These are phyloP conservation scores for Annulohypoxylon bovei DNA, from an alignment of 495 filamentous ascomycete species.

Conservation along the genomic window DNA sequence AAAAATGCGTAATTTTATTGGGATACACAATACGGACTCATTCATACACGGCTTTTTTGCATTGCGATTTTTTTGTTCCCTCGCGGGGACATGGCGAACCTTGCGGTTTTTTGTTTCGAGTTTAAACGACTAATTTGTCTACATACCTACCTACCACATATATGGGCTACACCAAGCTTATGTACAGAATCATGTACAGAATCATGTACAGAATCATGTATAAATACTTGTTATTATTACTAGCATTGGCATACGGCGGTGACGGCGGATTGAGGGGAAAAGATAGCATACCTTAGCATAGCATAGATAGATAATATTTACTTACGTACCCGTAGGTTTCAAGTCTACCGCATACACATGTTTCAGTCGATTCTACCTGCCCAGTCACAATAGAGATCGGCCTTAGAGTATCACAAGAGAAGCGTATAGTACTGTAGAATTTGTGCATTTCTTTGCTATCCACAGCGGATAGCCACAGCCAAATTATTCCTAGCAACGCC, in stretches of 20 bases:
- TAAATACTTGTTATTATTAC: slow-evolving; percentile 3
- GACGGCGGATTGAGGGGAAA: not conserved
- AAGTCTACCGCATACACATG: not conserved
- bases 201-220: slow-evolving; percentile 2
- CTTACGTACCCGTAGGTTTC: not conserved
- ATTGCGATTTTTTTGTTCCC: not conserved
- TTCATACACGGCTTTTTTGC: slow-evolving; percentile 1
- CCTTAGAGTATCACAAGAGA: not conserved
- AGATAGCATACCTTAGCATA: slow-evolving; percentile 23
- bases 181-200: slow-evolving; percentile 3
- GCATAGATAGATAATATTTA: not conserved
- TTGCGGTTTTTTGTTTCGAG: not conserved
- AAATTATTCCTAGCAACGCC: slow-evolving; percentile 19
- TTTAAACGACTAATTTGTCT: not conserved
- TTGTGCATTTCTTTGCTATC: not conserved
- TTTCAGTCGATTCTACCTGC: not conserved
- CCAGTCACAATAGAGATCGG: not conserved
- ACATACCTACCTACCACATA: not conserved
- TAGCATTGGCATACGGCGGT: slow-evolving; percentile 3
- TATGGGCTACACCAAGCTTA: not conserved
- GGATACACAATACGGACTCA: not conserved
- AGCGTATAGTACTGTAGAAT: not conserved
- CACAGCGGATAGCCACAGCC: not conserved
- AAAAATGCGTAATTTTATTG: not conserved
- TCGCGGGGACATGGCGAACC: not conserved